These are phyloP conservation scores for Ramichloridium luteum DNA, from an alignment of 2,329 filamentous ascomycete genomes.

Conservation along the genomic window DNA sequence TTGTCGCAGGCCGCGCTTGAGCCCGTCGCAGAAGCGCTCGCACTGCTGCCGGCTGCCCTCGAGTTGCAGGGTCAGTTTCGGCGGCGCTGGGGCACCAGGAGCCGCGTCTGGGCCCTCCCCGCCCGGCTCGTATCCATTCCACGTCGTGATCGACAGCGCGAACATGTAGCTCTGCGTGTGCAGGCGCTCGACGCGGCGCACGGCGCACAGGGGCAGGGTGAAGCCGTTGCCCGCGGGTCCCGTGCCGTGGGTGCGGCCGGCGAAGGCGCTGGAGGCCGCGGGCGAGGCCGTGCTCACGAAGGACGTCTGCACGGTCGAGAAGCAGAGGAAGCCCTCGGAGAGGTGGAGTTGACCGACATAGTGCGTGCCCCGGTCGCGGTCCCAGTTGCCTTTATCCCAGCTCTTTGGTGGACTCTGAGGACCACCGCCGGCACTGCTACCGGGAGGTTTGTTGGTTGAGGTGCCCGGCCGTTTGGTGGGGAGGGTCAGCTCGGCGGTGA, in stretches of 20 bases:
- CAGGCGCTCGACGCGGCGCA: conserved; percentile 80
- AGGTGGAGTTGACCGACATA: conserved; percentile 89
- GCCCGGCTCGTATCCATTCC: conserved; percentile 59
- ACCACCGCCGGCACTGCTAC: conserved; percentile 17
- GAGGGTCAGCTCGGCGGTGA: conserved; percentile 88
- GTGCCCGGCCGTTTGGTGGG: conserved; percentile 44
- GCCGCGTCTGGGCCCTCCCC: conserved; percentile 31
- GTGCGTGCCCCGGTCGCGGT: conserved; percentile 48
- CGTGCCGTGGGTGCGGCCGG: conserved; percentile 82
- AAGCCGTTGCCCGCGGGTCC: conserved; percentile 93
- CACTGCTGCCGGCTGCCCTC: conserved; percentile 79
- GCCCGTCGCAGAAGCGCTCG: conserved; percentile 88
- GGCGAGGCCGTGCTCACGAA: conserved; percentile 71
- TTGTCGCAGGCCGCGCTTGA: conserved; percentile 79
- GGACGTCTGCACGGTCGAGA: conserved; percentile 84
- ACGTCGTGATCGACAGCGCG: conserved; percentile 85
- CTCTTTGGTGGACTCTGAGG: too few species aligned
- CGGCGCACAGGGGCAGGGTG: conserved; percentile 81
- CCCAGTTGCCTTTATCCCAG: conserved; percentile 54
- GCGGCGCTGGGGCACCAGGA: conserved; percentile 48
- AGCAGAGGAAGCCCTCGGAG: conserved; percentile 90
- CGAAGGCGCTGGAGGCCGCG: conserved; percentile 70
- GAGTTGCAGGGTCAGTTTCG: conserved; percentile 84
- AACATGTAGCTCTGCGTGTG: conserved; percentile 90
- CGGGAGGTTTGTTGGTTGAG: conserved; percentile 8